Percentiles rank a stretch among this genome's conserved stretches.
These are phyloP conservation scores for Talaromyces sp. DNA, from an alignment of 2,329 filamentous ascomycete genomes.

Conservation along the genomic window DNA sequence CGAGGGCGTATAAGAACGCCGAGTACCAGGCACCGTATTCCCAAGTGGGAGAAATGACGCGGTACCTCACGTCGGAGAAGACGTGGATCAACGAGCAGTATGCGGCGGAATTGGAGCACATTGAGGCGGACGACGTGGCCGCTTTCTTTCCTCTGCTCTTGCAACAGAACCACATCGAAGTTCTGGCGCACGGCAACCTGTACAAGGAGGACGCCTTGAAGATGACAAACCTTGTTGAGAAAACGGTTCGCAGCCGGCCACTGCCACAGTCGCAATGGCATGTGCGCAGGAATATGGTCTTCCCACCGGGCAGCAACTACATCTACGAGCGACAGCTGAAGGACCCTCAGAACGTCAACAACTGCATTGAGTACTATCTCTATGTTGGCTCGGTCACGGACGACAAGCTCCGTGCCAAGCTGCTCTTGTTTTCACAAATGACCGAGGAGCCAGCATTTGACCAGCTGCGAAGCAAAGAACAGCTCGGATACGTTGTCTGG, in stretches of 20 bases:
- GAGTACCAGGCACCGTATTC: slow-evolving; percentile 84
- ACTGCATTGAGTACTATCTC: slow-evolving; percentile 76
- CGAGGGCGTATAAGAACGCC: slow-evolving; percentile 76
- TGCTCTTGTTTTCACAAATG: slow-evolving; percentile 81
- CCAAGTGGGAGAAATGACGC: slow-evolving; percentile 77
- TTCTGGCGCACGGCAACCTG: slow-evolving; percentile 84
- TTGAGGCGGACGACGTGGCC: slow-evolving; percentile 70
- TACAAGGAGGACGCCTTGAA: slow-evolving; percentile 89
- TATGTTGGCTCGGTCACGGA: slow-evolving; percentile 67
- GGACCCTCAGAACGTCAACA: slow-evolving; percentile 84
- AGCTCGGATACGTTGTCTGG: slow-evolving; percentile 95
- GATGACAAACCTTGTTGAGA: slow-evolving; percentile 77
- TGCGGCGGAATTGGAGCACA: slow-evolving; percentile 67
- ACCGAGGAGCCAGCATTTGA: slow-evolving; percentile 92
- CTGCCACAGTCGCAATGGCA: slow-evolving; percentile 77
- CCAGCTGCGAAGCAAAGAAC: slow-evolving; percentile 91
- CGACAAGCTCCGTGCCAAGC: slow-evolving; percentile 66
- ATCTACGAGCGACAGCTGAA: slow-evolving; percentile 75
- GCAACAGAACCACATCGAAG: slow-evolving; percentile 79
- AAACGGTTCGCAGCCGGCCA: slow-evolving; percentile 66
- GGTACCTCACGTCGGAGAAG: slow-evolving; percentile 73
- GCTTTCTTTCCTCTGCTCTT: slow-evolving; percentile 76
- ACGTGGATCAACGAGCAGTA: slow-evolving; percentile 77
- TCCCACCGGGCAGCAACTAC: slow-evolving; percentile 76
- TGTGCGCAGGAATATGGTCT: slow-evolving; percentile 68